These are phyloP conservation scores for Candida labiduridarum DNA, from an alignment of 1,139 yeast genomes.

Conservation along the genomic window DNA sequence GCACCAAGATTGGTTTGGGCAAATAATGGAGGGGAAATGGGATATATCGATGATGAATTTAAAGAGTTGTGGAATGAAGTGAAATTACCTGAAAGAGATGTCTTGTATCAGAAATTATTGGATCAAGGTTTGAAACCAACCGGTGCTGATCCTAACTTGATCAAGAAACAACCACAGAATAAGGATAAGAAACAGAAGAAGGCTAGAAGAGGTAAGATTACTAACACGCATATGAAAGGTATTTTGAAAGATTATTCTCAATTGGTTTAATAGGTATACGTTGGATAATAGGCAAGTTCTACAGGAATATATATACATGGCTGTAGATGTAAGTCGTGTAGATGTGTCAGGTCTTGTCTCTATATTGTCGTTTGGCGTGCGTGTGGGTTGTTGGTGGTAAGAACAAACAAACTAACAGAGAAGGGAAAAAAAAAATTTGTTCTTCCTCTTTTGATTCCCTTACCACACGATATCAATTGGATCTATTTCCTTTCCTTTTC, in stretches of 20 bases:
- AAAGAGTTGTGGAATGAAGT: slow-evolving; percentile 78
- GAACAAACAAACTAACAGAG: not conserved
- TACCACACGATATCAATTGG: not conserved
- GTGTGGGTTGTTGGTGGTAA: not conserved
- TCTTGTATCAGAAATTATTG: slow-evolving; percentile 73
- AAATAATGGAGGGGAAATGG: slow-evolving; percentile 74
- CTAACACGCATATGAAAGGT: slow-evolving; percentile 96
- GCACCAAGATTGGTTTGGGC: slow-evolving; percentile 92
- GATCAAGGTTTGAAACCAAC: slow-evolving; percentile 93
- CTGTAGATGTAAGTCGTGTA: not conserved
- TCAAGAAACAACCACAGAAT: slow-evolving; percentile 65
- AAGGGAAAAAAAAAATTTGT: not conserved
- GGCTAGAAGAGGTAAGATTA: slow-evolving; percentile 89
- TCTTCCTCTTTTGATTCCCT: not conserved
- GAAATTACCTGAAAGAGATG: slow-evolving; percentile 75
- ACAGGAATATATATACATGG: not conserved
- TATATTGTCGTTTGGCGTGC: too few species aligned
- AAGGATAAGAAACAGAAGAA: slow-evolving; percentile 82
- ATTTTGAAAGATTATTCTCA: slow-evolving; percentile 81
- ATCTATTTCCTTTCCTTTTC: not conserved
- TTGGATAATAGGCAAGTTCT: too few species aligned
- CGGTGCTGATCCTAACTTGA: slow-evolving; percentile 90
- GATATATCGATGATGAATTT: slow-evolving; percentile 80
- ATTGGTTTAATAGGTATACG: slow-evolving; percentile 25
- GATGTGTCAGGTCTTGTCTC: not conserved